These are phyloP conservation scores for Exophiala mesophila DNA, from an alignment of 2,329 filamentous ascomycete species.

Conservation along the genomic window DNA sequence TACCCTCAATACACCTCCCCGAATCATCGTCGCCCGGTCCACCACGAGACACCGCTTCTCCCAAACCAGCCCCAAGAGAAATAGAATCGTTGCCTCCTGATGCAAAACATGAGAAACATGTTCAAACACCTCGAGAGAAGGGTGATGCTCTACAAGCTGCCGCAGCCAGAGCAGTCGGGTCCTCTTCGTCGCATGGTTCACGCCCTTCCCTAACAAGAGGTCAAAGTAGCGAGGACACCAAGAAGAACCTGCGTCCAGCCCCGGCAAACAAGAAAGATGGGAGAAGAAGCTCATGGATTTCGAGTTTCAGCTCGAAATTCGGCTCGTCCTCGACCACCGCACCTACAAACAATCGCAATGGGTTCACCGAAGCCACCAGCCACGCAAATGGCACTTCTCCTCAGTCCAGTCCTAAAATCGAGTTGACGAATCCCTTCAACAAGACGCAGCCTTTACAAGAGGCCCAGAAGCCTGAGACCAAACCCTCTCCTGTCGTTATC, in stretches of 20 bases:
- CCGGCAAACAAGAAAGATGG: constrained; percentile 32
- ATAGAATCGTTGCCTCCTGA: not conserved
- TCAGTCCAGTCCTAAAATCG: constrained; percentile 34
- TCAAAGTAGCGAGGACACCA: constrained; percentile 15
- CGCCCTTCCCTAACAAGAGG: constrained; percentile 14
- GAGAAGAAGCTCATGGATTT: constrained; percentile 82
- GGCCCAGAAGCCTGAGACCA: constrained; percentile 34
- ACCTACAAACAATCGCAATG: constrained; percentile 30
- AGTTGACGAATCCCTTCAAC: constrained; percentile 42
- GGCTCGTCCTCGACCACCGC: constrained; percentile 51
- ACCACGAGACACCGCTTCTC: constrained; percentile 5
- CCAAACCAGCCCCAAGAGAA: constrained; percentile 23
- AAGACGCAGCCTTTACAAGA: constrained; percentile 36
- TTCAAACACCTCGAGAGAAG: constrained; percentile 3
- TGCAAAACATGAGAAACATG: constrained; percentile 4
- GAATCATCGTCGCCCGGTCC: constrained; percentile 11
- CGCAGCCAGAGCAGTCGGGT: constrained; percentile 3
- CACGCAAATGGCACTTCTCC: constrained; percentile 10
- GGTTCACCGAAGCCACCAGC: constrained; percentile 23
- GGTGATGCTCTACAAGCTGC: constrained; percentile 5
- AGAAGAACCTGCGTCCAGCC: constrained; percentile 10
- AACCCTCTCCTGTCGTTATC: constrained; percentile 54
- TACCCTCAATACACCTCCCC: not conserved
- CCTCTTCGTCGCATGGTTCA: constrained; percentile 1
- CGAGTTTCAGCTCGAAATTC: constrained; percentile 88